Evolutionary conservation across 345 rosid genomes (phyloP).

Genomic region (Pistacia integerrima): DNA sequence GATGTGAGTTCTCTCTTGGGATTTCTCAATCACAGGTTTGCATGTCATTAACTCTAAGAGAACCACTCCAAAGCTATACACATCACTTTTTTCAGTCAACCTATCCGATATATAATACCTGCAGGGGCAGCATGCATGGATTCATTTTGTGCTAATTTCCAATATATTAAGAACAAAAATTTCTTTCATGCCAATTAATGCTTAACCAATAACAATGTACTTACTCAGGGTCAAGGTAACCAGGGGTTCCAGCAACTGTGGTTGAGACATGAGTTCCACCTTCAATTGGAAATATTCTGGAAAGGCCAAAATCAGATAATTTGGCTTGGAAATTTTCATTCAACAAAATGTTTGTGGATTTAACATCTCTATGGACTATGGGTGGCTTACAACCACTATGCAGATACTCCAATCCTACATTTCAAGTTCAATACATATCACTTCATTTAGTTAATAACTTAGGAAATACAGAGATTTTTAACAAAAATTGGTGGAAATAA

Average conservation of each 20-base stretch:
- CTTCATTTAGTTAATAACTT: not conserved
- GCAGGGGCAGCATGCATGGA: not conserved
- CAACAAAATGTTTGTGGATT: conserved; percentile 22
- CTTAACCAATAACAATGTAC: not conserved
- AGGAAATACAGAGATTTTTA: not conserved
- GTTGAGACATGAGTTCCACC: conserved; percentile 20
- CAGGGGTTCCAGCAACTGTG: conserved; percentile 29
- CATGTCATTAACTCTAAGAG: conserved; percentile 17
- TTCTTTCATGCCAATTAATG: not conserved
- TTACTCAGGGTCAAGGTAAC: conserved; percentile 39
- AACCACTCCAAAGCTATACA: conserved; percentile 29
- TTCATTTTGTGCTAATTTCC: not conserved
- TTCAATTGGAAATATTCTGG: conserved; percentile 26
- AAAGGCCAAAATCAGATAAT: conserved; percentile 35
- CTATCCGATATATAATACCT: conserved; percentile 21
- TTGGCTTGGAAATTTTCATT: conserved; percentile 33
- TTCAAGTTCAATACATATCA: not conserved
- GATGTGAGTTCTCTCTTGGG: no score
- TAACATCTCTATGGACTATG: conserved; percentile 37
- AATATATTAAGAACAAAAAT: no score
- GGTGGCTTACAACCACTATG: conserved; percentile 39
- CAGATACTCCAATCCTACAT: conserved; percentile 36
- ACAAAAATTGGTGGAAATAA: no score
- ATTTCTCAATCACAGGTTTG: no score
- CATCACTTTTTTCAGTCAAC: conserved; percentile 31